Evolutionary conservation across 2,329 filamentous ascomycete genomes (phyloP), one percentile per base, ranked within the genome.

Genomic region (Pestalotiopsis sp.): DNA sequence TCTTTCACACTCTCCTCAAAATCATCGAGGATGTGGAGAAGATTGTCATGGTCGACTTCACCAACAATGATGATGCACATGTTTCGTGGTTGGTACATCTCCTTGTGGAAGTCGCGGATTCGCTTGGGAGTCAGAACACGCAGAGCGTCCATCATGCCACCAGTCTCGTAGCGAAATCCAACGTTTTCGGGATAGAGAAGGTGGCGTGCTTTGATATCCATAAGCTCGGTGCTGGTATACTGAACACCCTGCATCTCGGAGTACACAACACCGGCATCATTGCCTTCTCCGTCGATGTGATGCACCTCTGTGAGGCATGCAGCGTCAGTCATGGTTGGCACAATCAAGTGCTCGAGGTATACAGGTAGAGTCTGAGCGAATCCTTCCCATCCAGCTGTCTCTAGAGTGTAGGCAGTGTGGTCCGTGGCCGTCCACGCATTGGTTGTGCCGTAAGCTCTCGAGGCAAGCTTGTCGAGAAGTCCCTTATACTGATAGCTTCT

Each of bases 21-120:
- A 26, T 90, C 84, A 74, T 97, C 93, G 40, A 99, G 82, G 60
- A 97, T 94, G 39, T 91, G 81, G 24, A 98, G 82, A 68, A 99
- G 86, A 74, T 97, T 86, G 0, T 88, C 82, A 76, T 98, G 93
- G 75, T 98, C 90, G 1, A 97, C 89, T 78, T 98, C 94, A 57
- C 96, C 96, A n/a, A 97, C 91, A 68, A 99, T 89, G 30, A 98
- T 88, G 35, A 99, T 82, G 71, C 94, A 97, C 68, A 99, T 83
- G 75, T 99, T 99, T 77, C 94, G 95, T 3, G 96, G 96, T 78
- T 98, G 95, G 76, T 99, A 99, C 95, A 99, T 98, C 71, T 94
- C 92, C 70, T 90, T 90, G 79, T 99, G 96, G 75, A 98, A 99
- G 68, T 91, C 89, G n/a, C 96, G 91, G 72, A 99, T 99, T 52